Evolutionary conservation across 371 early-diverging fungal species (phyloP).

Genomic region (Zychaea mexicana): DNA sequence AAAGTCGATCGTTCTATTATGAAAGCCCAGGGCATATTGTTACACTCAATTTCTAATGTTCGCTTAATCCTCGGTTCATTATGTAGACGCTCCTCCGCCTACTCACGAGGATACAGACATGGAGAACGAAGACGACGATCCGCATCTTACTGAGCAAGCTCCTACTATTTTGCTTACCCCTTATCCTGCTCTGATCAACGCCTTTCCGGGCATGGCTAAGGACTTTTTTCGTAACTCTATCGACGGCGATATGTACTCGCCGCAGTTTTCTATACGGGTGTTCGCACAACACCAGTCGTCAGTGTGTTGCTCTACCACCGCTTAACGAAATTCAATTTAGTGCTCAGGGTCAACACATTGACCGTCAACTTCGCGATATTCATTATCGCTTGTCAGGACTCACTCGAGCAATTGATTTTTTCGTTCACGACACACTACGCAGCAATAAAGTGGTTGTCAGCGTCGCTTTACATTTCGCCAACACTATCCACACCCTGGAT

Average conservation of each 20-base stretch:
- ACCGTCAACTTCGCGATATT: slow-evolving; percentile 2
- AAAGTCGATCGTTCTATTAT: too few relatives aligned
- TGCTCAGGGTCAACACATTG: neutral
- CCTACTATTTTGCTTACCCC: neutral
- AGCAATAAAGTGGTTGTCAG: neutral
- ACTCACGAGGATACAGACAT: too few relatives aligned
- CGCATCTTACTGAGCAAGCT: neutral
- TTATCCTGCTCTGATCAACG: slow-evolving; percentile 4
- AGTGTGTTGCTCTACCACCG: neutral
- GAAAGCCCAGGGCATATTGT: too few relatives aligned
- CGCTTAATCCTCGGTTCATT: neutral
- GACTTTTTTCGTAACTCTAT: neutral
- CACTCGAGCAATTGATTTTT: slow-evolving; percentile 4
- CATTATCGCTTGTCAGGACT: slow-evolving; percentile 11
- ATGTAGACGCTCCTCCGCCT: neutral
- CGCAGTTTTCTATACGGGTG: slow-evolving; percentile 3
- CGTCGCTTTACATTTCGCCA: neutral
- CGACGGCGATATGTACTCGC: neutral
- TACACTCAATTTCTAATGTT: too few relatives aligned
- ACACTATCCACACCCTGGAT: neutral
- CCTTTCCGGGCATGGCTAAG: slow-evolving; percentile 3
- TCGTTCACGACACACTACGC: neutral
- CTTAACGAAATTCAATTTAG: neutral
- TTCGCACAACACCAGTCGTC: neutral
- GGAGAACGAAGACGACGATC: neutral